phyloP scores from a whole-genome alignment of 2,329 filamentous ascomycete genomes.

The Colletotrichum truncatum region DNA sequence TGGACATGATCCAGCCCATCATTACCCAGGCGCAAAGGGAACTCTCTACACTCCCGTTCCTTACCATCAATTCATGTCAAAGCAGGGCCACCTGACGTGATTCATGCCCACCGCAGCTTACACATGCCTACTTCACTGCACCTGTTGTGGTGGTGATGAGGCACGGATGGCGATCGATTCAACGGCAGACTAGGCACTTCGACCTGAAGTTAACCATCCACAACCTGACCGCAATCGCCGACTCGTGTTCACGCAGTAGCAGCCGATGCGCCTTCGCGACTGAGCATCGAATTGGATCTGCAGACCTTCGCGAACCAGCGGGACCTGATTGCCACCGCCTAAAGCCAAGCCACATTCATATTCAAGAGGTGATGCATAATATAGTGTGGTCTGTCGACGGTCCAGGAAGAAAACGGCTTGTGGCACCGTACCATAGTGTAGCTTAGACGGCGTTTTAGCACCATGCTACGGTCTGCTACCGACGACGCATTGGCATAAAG shows the following conservation, averaged over 20 bases:
- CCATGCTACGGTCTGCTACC: not conserved
- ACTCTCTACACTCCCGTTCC: not conserved
- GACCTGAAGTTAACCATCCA: conserved; percentile 21
- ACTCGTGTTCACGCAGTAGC: conserved; percentile 5
- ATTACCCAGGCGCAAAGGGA: not conserved
- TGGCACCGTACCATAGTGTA: conserved; percentile 2
- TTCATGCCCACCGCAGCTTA: conserved; percentile 12
- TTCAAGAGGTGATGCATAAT: conserved; percentile 9
- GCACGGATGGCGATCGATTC: conserved; percentile 9
- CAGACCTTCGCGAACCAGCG: not conserved
- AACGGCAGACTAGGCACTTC: not conserved
- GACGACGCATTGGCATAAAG: conserved; percentile 13
- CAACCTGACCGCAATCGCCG: not conserved
- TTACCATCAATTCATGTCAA: conserved; percentile 3
- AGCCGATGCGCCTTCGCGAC: conserved; percentile 1
- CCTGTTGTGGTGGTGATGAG: not conserved
- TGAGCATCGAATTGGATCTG: not conserved
- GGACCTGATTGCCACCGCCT: conserved; percentile 4
- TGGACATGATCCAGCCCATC: not conserved
- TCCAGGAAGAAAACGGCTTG: conserved; percentile 12
- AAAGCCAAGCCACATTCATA: conserved; percentile 15
- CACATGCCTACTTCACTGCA: no score
- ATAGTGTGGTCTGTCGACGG: conserved; percentile 1
- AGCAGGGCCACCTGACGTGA: conserved; percentile 13
- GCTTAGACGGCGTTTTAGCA: not conserved